Conservation (phyloP, 805 yeast species). For the Nakazawaea molendinolei region DNA sequence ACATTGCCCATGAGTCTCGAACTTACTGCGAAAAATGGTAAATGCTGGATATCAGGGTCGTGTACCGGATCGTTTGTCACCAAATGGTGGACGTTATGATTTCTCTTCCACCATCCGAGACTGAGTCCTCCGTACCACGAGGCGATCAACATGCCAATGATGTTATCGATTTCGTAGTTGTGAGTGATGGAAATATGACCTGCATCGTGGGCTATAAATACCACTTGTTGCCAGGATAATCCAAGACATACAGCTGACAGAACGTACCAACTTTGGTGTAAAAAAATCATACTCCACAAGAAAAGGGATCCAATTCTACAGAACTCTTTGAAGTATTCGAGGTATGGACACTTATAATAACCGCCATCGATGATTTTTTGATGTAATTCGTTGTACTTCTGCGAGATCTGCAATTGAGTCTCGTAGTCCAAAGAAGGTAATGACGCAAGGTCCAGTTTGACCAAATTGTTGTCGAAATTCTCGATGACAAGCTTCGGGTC, state of each 20-base stretch:
- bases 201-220: constrained; percentile 85
- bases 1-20: constrained; percentile 60
- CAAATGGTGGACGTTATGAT: constrained; percentile 89
- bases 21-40: constrained; percentile 87
- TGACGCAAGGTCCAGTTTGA: constrained; percentile 45
- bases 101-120: constrained; percentile 92
- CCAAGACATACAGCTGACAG: constrained; percentile 65
- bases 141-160: constrained; percentile 68
- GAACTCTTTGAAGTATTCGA: constrained; percentile 65
- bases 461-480: constrained; percentile 50
- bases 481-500: constrained; percentile 50
- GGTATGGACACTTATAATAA: constrained; percentile 65
- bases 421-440: constrained; percentile 62
- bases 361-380: constrained; percentile 47
- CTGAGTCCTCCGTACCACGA: constrained; percentile 84
- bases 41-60: constrained; percentile 90
- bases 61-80: constrained; percentile 91
- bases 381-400: constrained; percentile 58
- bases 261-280: constrained; percentile 37
- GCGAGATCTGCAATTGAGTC: constrained; percentile 54
- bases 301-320: constrained; percentile 53
- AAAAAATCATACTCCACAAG: constrained; percentile 40
- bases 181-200: constrained; percentile 85
- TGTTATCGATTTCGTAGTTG: constrained; percentile 66
- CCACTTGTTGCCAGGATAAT: constrained; percentile 82